These are phyloP conservation scores for Zygotorulaspora sp. DNA, from an alignment of 805 yeast genomes.

Conservation along the genomic window DNA sequence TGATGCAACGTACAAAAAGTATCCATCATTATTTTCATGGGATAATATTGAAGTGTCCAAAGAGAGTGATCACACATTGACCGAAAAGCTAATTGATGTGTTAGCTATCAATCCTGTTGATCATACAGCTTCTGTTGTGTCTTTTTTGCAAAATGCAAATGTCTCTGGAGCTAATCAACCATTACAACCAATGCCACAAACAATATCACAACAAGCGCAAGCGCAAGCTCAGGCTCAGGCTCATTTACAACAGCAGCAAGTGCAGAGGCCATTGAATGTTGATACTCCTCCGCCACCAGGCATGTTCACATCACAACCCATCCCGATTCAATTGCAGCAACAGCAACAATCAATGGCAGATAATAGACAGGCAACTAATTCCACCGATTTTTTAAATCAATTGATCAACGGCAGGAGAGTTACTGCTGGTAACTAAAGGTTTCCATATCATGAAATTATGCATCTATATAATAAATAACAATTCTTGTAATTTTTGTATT, in stretches of 20 bases:
- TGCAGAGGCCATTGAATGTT: constrained; percentile 38
- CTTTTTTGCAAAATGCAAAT: constrained; percentile 27
- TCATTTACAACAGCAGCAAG: constrained; percentile 30
- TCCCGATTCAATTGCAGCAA: constrained; percentile 17
- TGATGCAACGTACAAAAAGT: constrained; percentile 26
- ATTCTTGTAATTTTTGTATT: constrained; percentile 2
- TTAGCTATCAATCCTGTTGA: constrained; percentile 36
- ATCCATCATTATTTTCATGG: constrained; percentile 50
- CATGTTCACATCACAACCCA: constrained; percentile 37
- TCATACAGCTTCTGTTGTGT: constrained; percentile 30
- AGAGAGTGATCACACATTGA: constrained; percentile 32
- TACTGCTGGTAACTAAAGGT: constrained; percentile 29
- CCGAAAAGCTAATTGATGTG: constrained; percentile 35
- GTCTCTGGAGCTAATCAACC: constrained; percentile 31
- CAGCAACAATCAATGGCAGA: constrained; percentile 23
- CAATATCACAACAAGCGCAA: constrained; percentile 18
- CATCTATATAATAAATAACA: constrained; percentile 4
- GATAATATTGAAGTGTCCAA: constrained; percentile 35
- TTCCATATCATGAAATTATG: not conserved
- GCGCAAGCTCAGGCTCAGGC: constrained; percentile 26
- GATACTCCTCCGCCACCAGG: constrained; percentile 77
- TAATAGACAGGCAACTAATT: constrained; percentile 43
- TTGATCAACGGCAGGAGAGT: constrained; percentile 72
- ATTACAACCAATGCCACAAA: constrained; percentile 16
- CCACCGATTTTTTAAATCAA: constrained; percentile 78